These are phyloP conservation scores for Penstemon newberryi DNA, from an alignment of 257 asterid species.

Conservation along the genomic window DNA sequence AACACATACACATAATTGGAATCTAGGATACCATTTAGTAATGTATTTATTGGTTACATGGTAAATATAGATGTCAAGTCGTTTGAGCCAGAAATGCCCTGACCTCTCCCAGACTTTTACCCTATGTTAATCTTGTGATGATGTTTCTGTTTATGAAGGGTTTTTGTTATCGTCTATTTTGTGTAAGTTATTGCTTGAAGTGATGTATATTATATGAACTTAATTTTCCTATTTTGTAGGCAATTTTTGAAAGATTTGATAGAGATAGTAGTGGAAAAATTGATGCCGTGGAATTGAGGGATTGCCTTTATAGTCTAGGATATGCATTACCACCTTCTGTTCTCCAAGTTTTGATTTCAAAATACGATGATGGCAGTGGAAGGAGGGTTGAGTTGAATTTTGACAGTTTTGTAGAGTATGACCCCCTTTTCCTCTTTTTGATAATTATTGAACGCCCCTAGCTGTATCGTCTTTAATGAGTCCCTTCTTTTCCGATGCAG, in stretches of 20 bases:
- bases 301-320: constrained; percentile 74
- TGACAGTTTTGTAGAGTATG: constrained; percentile 88
- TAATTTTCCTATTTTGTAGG: constrained; percentile 37
- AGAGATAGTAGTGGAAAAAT: constrained; percentile 81
- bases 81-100: not conserved
- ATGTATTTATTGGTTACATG: not conserved
- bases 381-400: constrained; percentile 59
- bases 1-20: not conserved
- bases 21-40: not conserved
- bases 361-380: constrained; percentile 70
- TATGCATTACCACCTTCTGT: constrained; percentile 74
- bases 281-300: constrained; percentile 74
- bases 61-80: not conserved
- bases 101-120: not conserved
- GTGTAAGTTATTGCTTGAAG: not conserved
- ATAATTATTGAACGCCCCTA: not conserved
- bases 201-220: not conserved
- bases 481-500: constrained; percentile 40
- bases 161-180: not conserved
- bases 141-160: not conserved
- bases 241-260: constrained; percentile 71
- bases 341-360: constrained; percentile 70
- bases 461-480: constrained; percentile 14
- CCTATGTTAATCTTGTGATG: no score
- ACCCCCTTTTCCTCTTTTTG: constrained; percentile 22